A percentile compares a stretch with the other conserved stretches of the same genome.
These are phyloP conservation scores for Pichia pseudocactophila DNA, from an alignment of 805 yeast genomes.

Conservation along the genomic window DNA sequence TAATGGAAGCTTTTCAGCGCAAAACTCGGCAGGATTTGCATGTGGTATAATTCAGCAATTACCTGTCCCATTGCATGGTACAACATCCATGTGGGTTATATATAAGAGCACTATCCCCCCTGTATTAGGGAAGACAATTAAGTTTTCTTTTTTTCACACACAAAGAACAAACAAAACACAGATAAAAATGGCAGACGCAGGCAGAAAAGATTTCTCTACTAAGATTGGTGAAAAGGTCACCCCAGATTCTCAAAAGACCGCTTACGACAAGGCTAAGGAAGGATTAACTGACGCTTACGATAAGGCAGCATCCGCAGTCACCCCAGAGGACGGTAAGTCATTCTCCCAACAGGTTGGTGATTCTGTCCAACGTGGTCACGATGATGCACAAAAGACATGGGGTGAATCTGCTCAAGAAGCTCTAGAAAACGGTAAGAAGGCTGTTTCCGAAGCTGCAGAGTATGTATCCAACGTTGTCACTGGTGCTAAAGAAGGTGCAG, in stretches of 20 bases:
- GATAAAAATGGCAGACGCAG: constrained; percentile 23
- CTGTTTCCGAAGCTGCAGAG: constrained; percentile 39
- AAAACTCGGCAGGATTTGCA: no score
- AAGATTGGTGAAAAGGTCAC: constrained; percentile 59
- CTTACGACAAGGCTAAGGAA: constrained; percentile 66
- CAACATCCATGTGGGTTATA: no score
- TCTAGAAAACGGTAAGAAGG: constrained; percentile 40
- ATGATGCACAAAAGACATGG: constrained; percentile 34
- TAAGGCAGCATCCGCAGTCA: constrained; percentile 46
- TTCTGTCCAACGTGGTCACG: constrained; percentile 35
- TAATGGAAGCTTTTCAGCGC: no score
- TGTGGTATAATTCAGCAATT: no score
- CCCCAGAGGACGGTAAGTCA: constrained; percentile 65
- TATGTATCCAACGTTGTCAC: constrained; percentile 53
- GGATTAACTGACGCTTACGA: constrained; percentile 57
- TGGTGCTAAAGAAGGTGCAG: constrained; percentile 40
- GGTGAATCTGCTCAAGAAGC: constrained; percentile 38
- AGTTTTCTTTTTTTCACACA: not conserved
- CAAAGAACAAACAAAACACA: constrained; percentile 1
- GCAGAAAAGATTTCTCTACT: constrained; percentile 71
- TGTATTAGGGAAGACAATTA: no score
- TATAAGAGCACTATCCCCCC: not conserved
- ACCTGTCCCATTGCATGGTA: no score
- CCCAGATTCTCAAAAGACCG: constrained; percentile 66
- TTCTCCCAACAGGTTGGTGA: constrained; percentile 50